phyloP scores from a whole-genome alignment of 306 rosid genomes.

The Prunus mongolica region DNA sequence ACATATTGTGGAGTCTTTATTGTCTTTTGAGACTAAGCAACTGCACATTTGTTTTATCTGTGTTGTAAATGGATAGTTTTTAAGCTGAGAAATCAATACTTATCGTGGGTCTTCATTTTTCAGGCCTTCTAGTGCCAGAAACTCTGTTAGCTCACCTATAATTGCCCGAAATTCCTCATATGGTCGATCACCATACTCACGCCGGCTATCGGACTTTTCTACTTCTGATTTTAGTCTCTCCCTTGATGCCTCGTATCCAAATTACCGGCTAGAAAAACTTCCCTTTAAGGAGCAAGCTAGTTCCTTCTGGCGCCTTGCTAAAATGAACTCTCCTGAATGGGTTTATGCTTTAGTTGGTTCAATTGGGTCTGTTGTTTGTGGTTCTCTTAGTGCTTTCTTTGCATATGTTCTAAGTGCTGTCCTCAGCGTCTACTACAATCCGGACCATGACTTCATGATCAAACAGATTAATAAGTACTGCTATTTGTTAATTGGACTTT shows the following conservation, averaged over 20 bases:
- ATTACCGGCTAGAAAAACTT: conserved; percentile 80
- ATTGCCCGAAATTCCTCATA: conserved; percentile 94
- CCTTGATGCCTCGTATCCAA: conserved; percentile 74
- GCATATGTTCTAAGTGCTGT: conserved; percentile 91
- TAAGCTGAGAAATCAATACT: conserved; percentile 1
- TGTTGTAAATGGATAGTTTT: not conserved
- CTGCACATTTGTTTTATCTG: not conserved
- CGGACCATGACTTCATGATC: conserved; percentile 67
- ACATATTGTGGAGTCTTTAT: conserved; percentile 9
- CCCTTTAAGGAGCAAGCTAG: conserved; percentile 92
- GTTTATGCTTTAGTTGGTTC: conserved; percentile 85
- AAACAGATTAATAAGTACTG: conserved; percentile 73
- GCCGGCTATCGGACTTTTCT: conserved; percentile 95
- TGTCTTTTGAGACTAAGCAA: not conserved
- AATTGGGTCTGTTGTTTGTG: conserved; percentile 86
- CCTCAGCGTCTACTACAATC: conserved; percentile 83
- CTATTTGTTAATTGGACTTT: conserved; percentile 83
- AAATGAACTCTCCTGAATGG: conserved; percentile 99
- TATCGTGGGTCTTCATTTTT: conserved; percentile 23
- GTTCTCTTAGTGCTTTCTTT: conserved; percentile 94
- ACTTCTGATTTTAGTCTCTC: conserved; percentile 91
- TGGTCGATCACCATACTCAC: conserved; percentile 96
- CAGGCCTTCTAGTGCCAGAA: conserved; percentile 99
- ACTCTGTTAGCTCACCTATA: conserved; percentile 98
- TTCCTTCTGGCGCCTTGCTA: conserved; percentile 98